A percentile compares a stretch with the other conserved stretches of the same genome.
These are phyloP conservation scores for Mycena pura DNA, from an alignment of 768 basidiomycete genomes.

Conservation along the genomic window DNA sequence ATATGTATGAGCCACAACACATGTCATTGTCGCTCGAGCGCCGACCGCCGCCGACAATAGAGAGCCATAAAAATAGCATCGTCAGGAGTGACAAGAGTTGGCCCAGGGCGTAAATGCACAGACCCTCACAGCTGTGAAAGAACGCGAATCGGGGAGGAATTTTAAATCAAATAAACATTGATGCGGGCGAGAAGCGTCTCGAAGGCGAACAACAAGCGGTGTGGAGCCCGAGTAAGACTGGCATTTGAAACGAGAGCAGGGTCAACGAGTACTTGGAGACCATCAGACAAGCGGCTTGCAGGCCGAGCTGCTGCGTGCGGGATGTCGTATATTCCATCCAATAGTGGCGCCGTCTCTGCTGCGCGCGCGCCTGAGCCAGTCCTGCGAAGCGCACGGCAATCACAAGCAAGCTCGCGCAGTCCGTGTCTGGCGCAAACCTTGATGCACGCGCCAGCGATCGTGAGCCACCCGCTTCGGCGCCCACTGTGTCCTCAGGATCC, in stretches of 20 bases:
- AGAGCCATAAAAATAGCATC: not conserved
- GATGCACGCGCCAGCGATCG: too few species aligned
- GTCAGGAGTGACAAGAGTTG: not conserved
- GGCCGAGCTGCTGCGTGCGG: too few species aligned
- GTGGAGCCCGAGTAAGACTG: not conserved
- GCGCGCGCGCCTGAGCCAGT: too few species aligned
- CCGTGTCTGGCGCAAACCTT: not conserved
- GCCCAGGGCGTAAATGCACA: too few species aligned
- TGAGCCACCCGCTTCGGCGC: too few species aligned
- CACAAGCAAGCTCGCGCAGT: conserved; percentile 3
- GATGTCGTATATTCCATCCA: not conserved
- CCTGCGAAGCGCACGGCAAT: conserved; percentile 6
- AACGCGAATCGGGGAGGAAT: not conserved
- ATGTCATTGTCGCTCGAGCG: too few species aligned
- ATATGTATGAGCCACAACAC: too few species aligned
- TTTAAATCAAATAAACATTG: not conserved
- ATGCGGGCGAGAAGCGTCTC: not conserved
- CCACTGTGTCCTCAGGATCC: too few species aligned
- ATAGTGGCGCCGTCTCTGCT: too few species aligned
- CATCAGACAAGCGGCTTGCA: not conserved
- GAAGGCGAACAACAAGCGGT: not conserved
- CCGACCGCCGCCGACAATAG: too few species aligned
- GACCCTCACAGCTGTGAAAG: too few species aligned
- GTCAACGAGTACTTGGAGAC: not conserved
- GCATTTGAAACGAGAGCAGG: not conserved